phyloP scores from a whole-genome alignment of 805 yeast species.

The Monosporozyma yasuniensis region DNA sequence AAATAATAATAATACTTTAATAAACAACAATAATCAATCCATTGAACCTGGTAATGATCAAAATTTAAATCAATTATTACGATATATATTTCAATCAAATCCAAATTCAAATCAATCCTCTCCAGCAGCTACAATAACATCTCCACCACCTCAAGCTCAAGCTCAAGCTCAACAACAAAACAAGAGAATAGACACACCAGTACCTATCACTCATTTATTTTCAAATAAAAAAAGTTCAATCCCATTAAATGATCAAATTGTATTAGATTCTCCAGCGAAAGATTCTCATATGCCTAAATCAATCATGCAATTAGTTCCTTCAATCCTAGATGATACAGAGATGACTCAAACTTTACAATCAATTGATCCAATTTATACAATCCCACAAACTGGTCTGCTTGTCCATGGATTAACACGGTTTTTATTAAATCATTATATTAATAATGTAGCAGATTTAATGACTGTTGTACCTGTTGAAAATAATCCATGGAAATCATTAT shows the following conservation, averaged over 20 bases:
- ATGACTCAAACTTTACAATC: slow-evolving; percentile 8
- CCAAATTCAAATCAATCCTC: neutral
- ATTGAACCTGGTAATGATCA: no score
- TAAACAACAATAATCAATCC: neutral
- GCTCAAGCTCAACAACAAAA: neutral
- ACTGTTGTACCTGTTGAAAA: slow-evolving; percentile 54
- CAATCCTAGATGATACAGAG: slow-evolving; percentile 13
- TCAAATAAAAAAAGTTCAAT: neutral
- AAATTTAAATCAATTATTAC: slow-evolving; percentile 1
- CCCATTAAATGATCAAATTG: slow-evolving; percentile 4
- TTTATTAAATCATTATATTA: slow-evolving; percentile 59
- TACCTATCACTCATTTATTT: neutral
- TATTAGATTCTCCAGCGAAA: slow-evolving; percentile 7
- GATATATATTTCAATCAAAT: slow-evolving; percentile 2
- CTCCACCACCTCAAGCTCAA: neutral
- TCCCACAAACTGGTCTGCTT: slow-evolving; percentile 54
- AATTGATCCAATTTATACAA: slow-evolving; percentile 21
- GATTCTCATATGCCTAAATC: slow-evolving; percentile 19
- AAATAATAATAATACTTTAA: neutral
- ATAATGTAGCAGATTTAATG: slow-evolving; percentile 73
- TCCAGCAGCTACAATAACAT: neutral
- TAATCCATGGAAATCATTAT: slow-evolving; percentile 84
- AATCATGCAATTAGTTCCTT: slow-evolving; percentile 15
- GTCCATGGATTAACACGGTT: slow-evolving; percentile 66
- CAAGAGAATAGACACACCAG: neutral